Base-by-base conservation (phyloP, 371 early-diverging fungal genomes). In the Mucor indicus region DNA sequence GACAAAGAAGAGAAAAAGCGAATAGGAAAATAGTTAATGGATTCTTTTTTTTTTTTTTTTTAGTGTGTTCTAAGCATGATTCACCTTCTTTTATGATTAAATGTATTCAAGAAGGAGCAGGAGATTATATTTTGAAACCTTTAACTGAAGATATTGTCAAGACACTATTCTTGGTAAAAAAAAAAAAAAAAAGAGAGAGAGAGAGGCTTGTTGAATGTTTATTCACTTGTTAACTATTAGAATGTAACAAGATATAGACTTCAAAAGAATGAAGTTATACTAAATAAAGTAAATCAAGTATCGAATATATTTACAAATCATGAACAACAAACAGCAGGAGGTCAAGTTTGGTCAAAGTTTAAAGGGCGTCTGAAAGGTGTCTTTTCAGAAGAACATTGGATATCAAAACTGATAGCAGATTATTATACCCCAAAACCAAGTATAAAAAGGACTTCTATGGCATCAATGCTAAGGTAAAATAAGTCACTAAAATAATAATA, bases 81-180 rank as follows among this genome's bases (percentile, higher is more conserved):
- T 61, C 62, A 15, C 57, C 71, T 1, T 33, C 63, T 1, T 73
- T 63, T 35, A 74, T 77, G 74, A 39, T 67, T 7, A 55, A 69
- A 20, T 73, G 77, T 25, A 43, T 82, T 32, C 55, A 74, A 17
- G 41, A 70, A 24, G 83, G 83, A 2, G 80, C 80, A n/a, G 75
- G 72, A 1, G 83, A 82, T 57, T 80, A 67, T 29, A 48, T 82
- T 37, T 24, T 82, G 3, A 82, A 80, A 39, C 83, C 83, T 3
- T 42, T 80, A 16, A 60, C 64, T 15, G 47, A 59, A 42, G 75
- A 79, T 32, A 65, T 64, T 2, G 61, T 76, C 19, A 75, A 75
- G 53, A 79, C 79, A 0, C 41, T 82, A 20, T 80, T 79, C 51
- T 50, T 82, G 70, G 82, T 79, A 64, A 64, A 59, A 40, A 30